Percentiles rank a stretch among this genome's conserved stretches.
Evolutionary conservation across 1,284 basidiomycete genomes (phyloP).

Genomic region (Austroboletus novae-zelandiae): DNA sequence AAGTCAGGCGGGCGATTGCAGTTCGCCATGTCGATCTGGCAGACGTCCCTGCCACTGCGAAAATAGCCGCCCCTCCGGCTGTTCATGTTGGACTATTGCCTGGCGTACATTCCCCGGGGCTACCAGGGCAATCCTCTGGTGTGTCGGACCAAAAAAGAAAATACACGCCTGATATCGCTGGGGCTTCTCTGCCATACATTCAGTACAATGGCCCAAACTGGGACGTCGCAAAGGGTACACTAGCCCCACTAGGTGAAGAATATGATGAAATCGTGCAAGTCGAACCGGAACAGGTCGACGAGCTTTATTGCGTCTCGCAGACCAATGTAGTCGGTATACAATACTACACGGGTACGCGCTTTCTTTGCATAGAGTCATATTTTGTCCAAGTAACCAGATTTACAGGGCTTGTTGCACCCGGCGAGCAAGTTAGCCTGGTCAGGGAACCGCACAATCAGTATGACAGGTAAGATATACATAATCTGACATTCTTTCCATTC

Average conservation of each 20-base stretch:
- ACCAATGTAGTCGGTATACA: constrained; percentile 78
- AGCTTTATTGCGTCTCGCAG: constrained; percentile 60
- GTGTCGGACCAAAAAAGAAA: constrained; percentile 37
- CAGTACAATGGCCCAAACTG: constrained; percentile 5
- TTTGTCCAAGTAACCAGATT: constrained; percentile 2
- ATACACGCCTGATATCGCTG: constrained; percentile 29
- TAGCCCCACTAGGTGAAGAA: constrained; percentile 25
- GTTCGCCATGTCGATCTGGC: constrained; percentile 49
- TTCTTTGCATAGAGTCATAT: not conserved
- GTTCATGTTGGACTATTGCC: constrained; percentile 3
- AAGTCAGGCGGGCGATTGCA: constrained; percentile 56
- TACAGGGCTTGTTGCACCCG: constrained; percentile 71
- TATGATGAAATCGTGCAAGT: constrained; percentile 42
- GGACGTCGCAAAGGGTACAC: constrained; percentile 13
- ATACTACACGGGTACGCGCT: constrained; percentile 64
- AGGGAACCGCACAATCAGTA: constrained; percentile 69
- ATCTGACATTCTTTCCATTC: not conserved
- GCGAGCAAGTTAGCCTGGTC: constrained; percentile 73
- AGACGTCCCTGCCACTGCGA: constrained; percentile 50
- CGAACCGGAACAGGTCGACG: constrained; percentile 53
- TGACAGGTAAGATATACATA: constrained; percentile 48
- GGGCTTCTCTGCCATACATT: constrained; percentile 1
- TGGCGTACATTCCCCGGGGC: not conserved
- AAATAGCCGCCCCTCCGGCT: constrained; percentile 11
- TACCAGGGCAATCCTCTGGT: not conserved